Percentiles rank a stretch among this genome's conserved stretches.
Evolutionary conservation across 1,284 basidiomycete genomes (phyloP).

Genomic region (Leccinum solheimii): DNA sequence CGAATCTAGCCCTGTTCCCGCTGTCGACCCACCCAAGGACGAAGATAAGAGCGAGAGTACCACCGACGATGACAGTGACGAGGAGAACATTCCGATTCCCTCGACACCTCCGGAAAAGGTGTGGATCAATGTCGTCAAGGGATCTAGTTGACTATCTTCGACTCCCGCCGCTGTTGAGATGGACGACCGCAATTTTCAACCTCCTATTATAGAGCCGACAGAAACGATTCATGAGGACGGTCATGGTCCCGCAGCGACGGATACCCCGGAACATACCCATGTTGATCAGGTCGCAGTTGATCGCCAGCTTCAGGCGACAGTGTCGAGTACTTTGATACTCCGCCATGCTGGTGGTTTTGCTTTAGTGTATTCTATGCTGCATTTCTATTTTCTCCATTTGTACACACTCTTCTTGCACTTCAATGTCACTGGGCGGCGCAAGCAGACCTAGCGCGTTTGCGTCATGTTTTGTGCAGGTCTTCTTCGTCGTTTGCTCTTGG

Average conservation of each 20-base stretch:
- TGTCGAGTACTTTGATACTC: slow-evolving; percentile 33
- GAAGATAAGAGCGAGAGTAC: slow-evolving; percentile 32
- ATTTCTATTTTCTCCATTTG: slow-evolving; percentile 53
- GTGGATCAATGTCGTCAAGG: slow-evolving; percentile 34
- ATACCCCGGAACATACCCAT: slow-evolving; percentile 25
- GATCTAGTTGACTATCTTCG: slow-evolving; percentile 38
- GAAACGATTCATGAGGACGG: slow-evolving; percentile 19
- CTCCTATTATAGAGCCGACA: slow-evolving; percentile 27
- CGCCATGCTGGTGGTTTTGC: slow-evolving; percentile 45
- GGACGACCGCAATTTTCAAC: slow-evolving; percentile 18
- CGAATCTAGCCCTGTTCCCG: slow-evolving; percentile 27
- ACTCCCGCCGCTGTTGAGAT: slow-evolving; percentile 20
- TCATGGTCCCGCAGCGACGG: slow-evolving; percentile 19
- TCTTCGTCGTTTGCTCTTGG: neutral
- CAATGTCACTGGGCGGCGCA: slow-evolving; percentile 29
- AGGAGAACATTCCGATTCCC: slow-evolving; percentile 31
- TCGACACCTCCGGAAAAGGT: slow-evolving; percentile 33
- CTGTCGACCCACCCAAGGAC: slow-evolving; percentile 25
- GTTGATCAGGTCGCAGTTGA: slow-evolving; percentile 16
- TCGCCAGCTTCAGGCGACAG: slow-evolving; percentile 22
- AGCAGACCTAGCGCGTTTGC: slow-evolving; percentile 25
- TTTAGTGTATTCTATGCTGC: slow-evolving; percentile 46
- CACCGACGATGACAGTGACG: slow-evolving; percentile 35
- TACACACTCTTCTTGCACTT: slow-evolving; percentile 50
- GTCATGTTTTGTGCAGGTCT: slow-evolving; percentile 6